These are phyloP conservation scores for Aspergillus steynii DNA, from an alignment of 495 filamentous ascomycete species.

Conservation along the genomic window DNA sequence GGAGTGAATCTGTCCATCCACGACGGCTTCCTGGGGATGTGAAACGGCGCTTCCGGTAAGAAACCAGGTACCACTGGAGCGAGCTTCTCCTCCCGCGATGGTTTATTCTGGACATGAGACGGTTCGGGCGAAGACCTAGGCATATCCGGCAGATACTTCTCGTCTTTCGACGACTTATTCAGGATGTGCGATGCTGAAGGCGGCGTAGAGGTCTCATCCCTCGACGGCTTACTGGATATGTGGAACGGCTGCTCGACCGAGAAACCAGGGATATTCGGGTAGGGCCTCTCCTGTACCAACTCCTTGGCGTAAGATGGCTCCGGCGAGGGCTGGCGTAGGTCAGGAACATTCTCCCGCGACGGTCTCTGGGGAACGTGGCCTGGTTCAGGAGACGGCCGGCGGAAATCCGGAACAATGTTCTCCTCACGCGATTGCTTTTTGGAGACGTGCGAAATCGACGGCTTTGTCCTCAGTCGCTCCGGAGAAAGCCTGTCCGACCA, in stretches of 20 bases:
- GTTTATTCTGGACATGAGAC: background rate
- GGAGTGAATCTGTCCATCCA: background rate
- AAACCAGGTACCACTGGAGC: background rate
- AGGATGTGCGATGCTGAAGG: background rate
- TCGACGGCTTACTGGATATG: background rate
- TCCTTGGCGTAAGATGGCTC: background rate
- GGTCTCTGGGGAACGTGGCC: background rate
- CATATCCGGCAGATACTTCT: background rate
- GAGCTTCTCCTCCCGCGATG: background rate
- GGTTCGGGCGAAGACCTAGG: background rate
- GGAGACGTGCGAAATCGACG: background rate
- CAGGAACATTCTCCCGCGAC: background rate
- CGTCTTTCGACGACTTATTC: background rate
- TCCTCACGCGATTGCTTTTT: background rate
- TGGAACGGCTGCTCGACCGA: background rate
- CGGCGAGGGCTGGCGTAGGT: background rate
- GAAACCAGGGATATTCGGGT: background rate
- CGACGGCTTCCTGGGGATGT: background rate
- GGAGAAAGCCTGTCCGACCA: background rate
- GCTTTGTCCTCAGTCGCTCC: background rate
- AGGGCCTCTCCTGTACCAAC: background rate
- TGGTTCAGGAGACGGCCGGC: background rate
- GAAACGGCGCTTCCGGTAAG: background rate
- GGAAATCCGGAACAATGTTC: background rate
- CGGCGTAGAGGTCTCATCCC: background rate